Base-by-base conservation (phyloP, 768 basidiomycete species). In the Hemileccinum rubropunctum region DNA sequence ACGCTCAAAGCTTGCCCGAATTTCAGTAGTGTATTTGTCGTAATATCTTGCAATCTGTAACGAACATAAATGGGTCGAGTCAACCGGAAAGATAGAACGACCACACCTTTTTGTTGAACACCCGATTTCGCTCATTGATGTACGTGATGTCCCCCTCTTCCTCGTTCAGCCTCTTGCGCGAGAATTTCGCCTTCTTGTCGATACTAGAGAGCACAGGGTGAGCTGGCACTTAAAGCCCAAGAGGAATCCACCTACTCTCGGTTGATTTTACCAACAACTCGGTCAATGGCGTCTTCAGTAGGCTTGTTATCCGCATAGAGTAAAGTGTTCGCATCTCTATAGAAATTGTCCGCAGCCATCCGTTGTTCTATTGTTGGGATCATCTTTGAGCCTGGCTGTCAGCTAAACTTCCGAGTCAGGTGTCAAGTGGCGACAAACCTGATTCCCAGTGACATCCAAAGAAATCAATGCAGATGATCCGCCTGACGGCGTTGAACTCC, bases 91-190 rank as follows among this genome's bases (percentile, higher is more conserved):
- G 45, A 41, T 11, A 45, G 35, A 33, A 37, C 28, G 39, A 27
- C 28, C 68, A 15, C 23, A 85, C 90, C 86, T 95, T 97, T 74
- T 93, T 94, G 81, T 98, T 97, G 80, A 97, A 98, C 41, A 97
- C 93, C 55, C 92, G 82, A 70, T 98, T 95, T 70, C 88, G 86
- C 70, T 98, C 92, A 76, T 99, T 99, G 80, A 99, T 99, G 67
- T 98, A 99, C 6, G 94, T 98, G 68, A 99, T 90, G 58, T 98
- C 95, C 47, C 91, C 94, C 53, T 95, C 88, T 45, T 91, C 90
- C 61, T 98, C 94, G 74, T 95, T 93, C 67, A 75, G 80, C 58
- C 78, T 82, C 71, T 95, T 95, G 57, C 93, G 79, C 35, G 90
- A 93, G 73, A 92, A 91, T 63, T 89, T 94, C 63, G 81, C 76